A percentile compares a stretch with the other conserved stretches of the same genome.
Conservation (phyloP, 2,329 filamentous ascomycete species). For the Botrytis deweyae region DNA sequence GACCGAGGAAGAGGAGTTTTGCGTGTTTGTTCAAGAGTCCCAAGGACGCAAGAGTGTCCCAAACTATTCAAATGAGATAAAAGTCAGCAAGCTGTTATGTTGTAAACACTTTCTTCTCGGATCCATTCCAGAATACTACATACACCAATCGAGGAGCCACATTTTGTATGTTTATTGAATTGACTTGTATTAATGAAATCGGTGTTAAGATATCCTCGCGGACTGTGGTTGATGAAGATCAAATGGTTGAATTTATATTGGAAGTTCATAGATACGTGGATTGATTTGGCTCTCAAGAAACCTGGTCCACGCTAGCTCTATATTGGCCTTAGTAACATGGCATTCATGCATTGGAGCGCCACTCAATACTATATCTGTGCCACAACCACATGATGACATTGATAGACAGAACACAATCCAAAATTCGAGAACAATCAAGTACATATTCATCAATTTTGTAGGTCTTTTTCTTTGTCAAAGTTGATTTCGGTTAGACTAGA, state of each 20-base stretch:
- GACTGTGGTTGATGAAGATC: constrained; percentile 16
- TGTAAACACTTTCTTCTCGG: constrained; percentile 16
- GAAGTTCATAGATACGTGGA: constrained; percentile 24
- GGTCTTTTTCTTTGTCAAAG: not conserved
- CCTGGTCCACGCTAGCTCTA: constrained; percentile 21
- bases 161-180: constrained; percentile 48
- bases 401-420: not conserved
- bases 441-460: not conserved
- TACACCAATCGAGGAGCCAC: constrained; percentile 98
- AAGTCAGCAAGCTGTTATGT: constrained; percentile 37
- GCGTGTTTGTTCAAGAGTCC: constrained; percentile 94
- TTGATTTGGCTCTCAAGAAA: constrained; percentile 22
- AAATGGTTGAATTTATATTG: constrained; percentile 15
- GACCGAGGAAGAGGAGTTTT: constrained; percentile 88
- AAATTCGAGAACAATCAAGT: not conserved
- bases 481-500: not conserved
- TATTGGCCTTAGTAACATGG: not conserved
- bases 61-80: constrained; percentile 56
- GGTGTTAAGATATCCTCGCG: constrained; percentile 13
- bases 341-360: not conserved
- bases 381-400: constrained; percentile 11
- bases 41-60: constrained; percentile 83
- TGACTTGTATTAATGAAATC: constrained; percentile 11
- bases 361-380: constrained; percentile 2
- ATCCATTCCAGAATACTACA: constrained; percentile 40